phyloP scores from a whole-genome alignment of 2,329 filamentous ascomycete species.

The Colletotrichum chrysophilum region DNA sequence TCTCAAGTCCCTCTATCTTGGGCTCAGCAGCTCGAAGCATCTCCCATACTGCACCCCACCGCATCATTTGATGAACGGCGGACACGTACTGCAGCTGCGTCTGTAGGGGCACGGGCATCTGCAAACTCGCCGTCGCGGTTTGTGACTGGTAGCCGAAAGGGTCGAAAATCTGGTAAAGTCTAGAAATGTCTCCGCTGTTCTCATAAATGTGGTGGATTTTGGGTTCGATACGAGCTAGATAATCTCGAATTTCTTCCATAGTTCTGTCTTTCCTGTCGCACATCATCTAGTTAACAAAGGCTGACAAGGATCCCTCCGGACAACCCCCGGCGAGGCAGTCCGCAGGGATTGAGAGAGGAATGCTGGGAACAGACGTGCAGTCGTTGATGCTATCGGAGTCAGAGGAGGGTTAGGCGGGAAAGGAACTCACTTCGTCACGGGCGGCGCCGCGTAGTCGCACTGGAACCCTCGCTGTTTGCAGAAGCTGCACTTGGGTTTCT shows the following conservation, averaged over 20 bases:
- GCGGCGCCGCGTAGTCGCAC: neutral
- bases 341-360: neutral
- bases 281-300: neutral
- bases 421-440: neutral
- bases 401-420: neutral
- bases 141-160: neutral
- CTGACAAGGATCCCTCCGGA: neutral
- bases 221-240: slow-evolving; percentile 57
- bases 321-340: neutral
- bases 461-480: slow-evolving; percentile 40
- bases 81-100: slow-evolving; percentile 11
- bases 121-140: slow-evolving; percentile 18
- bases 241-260: slow-evolving; percentile 63
- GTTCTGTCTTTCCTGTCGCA: slow-evolving; percentile 64
- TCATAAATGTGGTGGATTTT: slow-evolving; percentile 52
- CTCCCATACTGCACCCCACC: slow-evolving; percentile 20
- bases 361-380: neutral
- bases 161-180: neutral
- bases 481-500: slow-evolving; percentile 64
- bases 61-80: slow-evolving; percentile 15
- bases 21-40: slow-evolving; percentile 4
- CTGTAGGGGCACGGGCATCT: slow-evolving; percentile 1
- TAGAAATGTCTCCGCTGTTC: neutral
- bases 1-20: slow-evolving; percentile 1
- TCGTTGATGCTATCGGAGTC: neutral